Percentiles rank a stretch among this genome's conserved stretches.
phyloP scores from a whole-genome alignment of 1,284 basidiomycete genomes.

The Porodaedalea pini region DNA sequence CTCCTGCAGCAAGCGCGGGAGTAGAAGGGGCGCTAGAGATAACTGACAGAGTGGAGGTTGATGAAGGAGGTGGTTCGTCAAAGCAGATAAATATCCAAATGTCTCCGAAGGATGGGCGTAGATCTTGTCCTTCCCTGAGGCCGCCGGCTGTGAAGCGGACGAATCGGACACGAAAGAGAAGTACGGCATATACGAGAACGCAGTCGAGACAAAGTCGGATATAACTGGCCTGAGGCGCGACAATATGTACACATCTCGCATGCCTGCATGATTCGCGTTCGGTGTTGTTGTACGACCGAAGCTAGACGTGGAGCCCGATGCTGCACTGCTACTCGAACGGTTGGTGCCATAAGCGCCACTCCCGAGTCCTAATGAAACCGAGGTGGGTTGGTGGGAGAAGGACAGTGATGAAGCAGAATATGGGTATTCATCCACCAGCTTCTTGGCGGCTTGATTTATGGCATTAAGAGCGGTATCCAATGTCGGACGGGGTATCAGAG shows the following conservation, averaged over 20 bases:
- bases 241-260: conserved; percentile 75
- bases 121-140: conserved; percentile 52
- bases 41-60: conserved; percentile 64
- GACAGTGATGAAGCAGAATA: conserved; percentile 49
- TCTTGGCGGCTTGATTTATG: conserved; percentile 63
- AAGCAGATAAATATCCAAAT: conserved; percentile 61
- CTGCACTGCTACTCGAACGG: conserved; percentile 25
- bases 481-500: conserved; percentile 74
- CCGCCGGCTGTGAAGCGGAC: conserved; percentile 38
- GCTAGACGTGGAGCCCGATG: conserved; percentile 27
- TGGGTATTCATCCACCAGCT: conserved; percentile 73
- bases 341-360: conserved; percentile 21
- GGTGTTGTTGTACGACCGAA: conserved; percentile 26
- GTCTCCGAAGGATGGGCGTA: conserved; percentile 69
- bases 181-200: conserved; percentile 76
- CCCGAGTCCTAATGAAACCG: conserved; percentile 23
- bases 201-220: conserved; percentile 68
- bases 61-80: conserved; percentile 62
- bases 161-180: conserved; percentile 53
- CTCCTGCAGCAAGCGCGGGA: conserved; percentile 61
- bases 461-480: conserved; percentile 67
- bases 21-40: conserved; percentile 51
- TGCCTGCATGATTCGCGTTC: conserved; percentile 38
- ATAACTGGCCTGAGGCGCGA: conserved; percentile 72
- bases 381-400: conserved; percentile 26